Evolutionary conservation across 1,284 basidiomycete species (phyloP), one percentile per base, ranked within the genome.

Genomic region (Ustilago trichophora): DNA sequence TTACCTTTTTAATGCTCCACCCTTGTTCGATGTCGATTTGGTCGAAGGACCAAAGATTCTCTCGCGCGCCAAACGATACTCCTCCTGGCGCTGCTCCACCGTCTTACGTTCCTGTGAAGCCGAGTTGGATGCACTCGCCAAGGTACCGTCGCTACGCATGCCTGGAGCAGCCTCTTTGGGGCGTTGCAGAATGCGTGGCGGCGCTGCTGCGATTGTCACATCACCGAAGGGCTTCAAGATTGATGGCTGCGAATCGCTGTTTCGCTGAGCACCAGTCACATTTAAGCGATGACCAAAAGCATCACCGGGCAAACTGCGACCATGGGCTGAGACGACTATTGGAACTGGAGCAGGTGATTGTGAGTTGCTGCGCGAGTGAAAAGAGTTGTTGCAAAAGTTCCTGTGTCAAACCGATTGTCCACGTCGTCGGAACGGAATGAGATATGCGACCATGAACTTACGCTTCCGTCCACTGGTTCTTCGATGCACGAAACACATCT

Each of bases 41-140:
- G 46, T 4, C 1, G 45, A 18, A 7, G 48, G 18, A n/a, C 67
- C 67, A 58, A 70, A 70, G 41, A 70, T 70, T 24, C 67, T 55
- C 33, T 54, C 67, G 15, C 67, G 50, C 3, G 67, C 67, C 12
- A 58, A 32, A 12, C 60, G 60, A 22, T 70, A 70, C 40, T 65
- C 62, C 38, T 65, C 57, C 29, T 70, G 67, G 15, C 67, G 60
- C 45, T 70, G 60, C 50, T 70, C 62, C 6, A 70, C 57, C 21
- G 62, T 70, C 44, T 65, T 70, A 26, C 43, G 60, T 25, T 62
- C 57, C n/a, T 60, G 52, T 4, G 35, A 35, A 12, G 52, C 48
- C 22, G 52, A 27, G 9, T 38, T 60, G 22, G 60, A 52, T 16
- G 41, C 44, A 21, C 32, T 31, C 15, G 34, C 36, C 1, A 44